Base-by-base conservation (phyloP, 2,329 filamentous ascomycete species). In the Ophiostoma quercus region DNA sequence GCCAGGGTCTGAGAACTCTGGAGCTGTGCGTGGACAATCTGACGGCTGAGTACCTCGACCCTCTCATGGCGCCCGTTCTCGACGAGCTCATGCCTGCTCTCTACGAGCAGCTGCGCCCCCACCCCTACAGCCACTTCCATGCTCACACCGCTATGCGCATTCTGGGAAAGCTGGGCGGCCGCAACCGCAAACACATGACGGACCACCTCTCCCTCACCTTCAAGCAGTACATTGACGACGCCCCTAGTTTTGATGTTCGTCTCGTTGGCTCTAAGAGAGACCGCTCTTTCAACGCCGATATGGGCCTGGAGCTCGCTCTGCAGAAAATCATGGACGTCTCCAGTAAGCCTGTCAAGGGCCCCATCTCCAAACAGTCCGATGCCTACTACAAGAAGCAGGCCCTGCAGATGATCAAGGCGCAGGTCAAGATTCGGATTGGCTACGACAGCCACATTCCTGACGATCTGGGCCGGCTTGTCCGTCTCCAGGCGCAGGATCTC, bases 21-120 rank as follows among this genome's bases (percentile, higher is more conserved):
- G 95, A 99, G 76, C 86, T 99, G 1, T 99, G 95, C 76, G 95
- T 99, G 22, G 95, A 99, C 73, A 99, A 99, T 75, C 85, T 99
- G 0, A 99, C 96, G 0, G 94, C 95, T 0, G 95, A 99, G 76
- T 99, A 99, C 76, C 83, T 99, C 16, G 95, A 99, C 75, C 96
- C 95, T 0, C 98, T 99, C 75, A 99, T 99, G 94, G 92, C 94
- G 1, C 96, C 95, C 0, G 96, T 98, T 34, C 98, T 99, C 79
- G 94, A 99, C 75, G 95, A 99, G 77, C 84, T 99, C 63, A 99
- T 99, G 95, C 95, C 93, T 66, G 94, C 94, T 1, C 84, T 99
- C 0, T 99, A 96, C 84, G 94, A 97, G 73, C 96, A 99, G 78
- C 84, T 99, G 60, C 91, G 91, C 75, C 96, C 95, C 8, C 90